phyloP scores from a whole-genome alignment of 345 rosid genomes.

The Ceriops tagal region DNA sequence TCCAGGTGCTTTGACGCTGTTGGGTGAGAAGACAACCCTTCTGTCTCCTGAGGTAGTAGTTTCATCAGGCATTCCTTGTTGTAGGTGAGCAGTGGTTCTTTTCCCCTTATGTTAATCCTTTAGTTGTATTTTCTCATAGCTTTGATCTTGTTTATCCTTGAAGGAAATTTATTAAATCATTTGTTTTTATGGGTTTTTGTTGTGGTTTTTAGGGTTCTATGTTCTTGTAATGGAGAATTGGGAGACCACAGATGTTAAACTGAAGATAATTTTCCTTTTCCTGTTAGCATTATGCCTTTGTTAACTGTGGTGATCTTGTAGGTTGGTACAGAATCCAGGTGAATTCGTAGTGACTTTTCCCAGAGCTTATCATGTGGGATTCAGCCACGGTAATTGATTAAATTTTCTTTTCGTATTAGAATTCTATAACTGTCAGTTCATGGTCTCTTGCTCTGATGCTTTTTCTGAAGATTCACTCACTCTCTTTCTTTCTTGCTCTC shows the following conservation, averaged over 20 bases:
- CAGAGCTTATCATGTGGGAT: constrained; percentile 97
- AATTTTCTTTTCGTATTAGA: constrained; percentile 14
- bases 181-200: neutral
- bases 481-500: too few relatives aligned
- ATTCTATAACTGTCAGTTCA: neutral
- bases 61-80: constrained; percentile 89
- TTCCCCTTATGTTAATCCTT: constrained; percentile 5
- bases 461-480: neutral
- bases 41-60: constrained; percentile 79
- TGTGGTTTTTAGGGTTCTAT: neutral
- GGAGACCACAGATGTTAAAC: too few relatives aligned
- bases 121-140: constrained; percentile 6
- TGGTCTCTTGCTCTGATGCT: neutral
- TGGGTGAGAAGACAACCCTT: constrained; percentile 99
- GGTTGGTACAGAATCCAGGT: constrained; percentile 97
- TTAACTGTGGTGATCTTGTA: constrained; percentile 34
- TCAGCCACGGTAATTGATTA: constrained; percentile 96
- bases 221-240: too few relatives aligned
- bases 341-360: constrained; percentile 99
- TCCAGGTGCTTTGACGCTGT: constrained; percentile 74
- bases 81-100: constrained; percentile 56
- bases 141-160: constrained; percentile 3
- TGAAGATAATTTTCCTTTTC: neutral
- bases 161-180: neutral
- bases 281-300: constrained; percentile 22